Evolutionary conservation across 805 yeast species (phyloP).

Genomic region (Debaryomyces tyrocola): DNA sequence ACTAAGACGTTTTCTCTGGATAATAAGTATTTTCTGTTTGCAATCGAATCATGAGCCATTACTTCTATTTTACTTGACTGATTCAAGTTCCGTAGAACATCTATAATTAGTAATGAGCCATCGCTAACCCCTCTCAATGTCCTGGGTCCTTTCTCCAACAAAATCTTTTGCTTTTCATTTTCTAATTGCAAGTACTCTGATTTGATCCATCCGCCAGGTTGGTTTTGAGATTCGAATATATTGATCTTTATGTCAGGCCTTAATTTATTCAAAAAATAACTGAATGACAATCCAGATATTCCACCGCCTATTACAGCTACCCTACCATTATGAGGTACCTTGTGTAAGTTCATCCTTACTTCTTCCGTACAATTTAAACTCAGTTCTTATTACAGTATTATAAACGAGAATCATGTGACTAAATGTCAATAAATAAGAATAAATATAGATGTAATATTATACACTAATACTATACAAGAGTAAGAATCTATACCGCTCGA

Average conservation of each 20-base stretch:
- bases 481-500: conserved; percentile 17
- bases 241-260: conserved; percentile 74
- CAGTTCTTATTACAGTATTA: no score
- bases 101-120: conserved; percentile 71
- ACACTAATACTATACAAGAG: background rate
- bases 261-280: conserved; percentile 64
- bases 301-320: conserved; percentile 88
- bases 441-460: background rate
- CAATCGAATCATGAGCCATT: conserved; percentile 55
- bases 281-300: conserved; percentile 76
- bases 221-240: conserved; percentile 53
- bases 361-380: no score
- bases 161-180: conserved; percentile 20
- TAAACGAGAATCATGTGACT: background rate
- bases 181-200: conserved; percentile 39
- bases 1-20: conserved; percentile 46
- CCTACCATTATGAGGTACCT: conserved; percentile 30
- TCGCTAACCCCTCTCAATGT: conserved; percentile 81
- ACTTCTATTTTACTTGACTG: conserved; percentile 53
- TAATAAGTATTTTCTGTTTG: conserved; percentile 71
- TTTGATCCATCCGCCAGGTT: conserved; percentile 81
- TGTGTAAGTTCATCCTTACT: conserved; percentile 13
- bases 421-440: background rate
- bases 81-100: conserved; percentile 53
- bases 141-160: conserved; percentile 86